These are phyloP conservation scores for Brasenia schreberi DNA, from an alignment of 164 flowering plant species.

Conservation along the genomic window DNA sequence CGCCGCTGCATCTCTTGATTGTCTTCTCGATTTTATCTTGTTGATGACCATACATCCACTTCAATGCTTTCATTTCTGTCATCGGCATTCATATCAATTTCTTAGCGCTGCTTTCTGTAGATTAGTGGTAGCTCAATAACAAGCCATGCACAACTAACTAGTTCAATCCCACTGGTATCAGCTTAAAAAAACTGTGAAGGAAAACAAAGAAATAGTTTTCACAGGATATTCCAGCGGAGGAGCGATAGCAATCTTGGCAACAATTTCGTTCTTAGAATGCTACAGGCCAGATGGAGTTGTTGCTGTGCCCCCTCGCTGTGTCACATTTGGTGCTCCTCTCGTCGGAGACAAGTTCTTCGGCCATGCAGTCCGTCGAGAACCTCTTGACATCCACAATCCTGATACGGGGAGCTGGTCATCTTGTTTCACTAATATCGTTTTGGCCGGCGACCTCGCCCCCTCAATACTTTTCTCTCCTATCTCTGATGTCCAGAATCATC, in stretches of 20 bases:
- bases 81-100: no score
- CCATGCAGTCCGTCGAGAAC: slow-evolving; percentile 44
- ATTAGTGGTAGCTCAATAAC: no score
- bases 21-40: no score
- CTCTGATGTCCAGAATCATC: slow-evolving; percentile 13
- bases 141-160: no score
- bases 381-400: not conserved
- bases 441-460: slow-evolving; percentile 55
- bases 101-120: no score
- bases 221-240: slow-evolving; percentile 83
- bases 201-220: slow-evolving; percentile 38
- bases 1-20: no score
- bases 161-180: no score
- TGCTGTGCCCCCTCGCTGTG: slow-evolving; percentile 14
- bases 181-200: slow-evolving; percentile 34
- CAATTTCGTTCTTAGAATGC: slow-evolving; percentile 53
- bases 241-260: slow-evolving; percentile 48
- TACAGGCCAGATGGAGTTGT: slow-evolving; percentile 5
- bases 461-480: slow-evolving; percentile 46
- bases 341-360: slow-evolving; percentile 37
- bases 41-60: no score
- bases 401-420: slow-evolving; percentile 40
- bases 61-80: no score
- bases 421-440: slow-evolving; percentile 44
- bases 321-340: slow-evolving; percentile 81